phyloP scores from a whole-genome alignment of 371 early-diverging fungal genomes.

The Rhizomucor miehei region DNA sequence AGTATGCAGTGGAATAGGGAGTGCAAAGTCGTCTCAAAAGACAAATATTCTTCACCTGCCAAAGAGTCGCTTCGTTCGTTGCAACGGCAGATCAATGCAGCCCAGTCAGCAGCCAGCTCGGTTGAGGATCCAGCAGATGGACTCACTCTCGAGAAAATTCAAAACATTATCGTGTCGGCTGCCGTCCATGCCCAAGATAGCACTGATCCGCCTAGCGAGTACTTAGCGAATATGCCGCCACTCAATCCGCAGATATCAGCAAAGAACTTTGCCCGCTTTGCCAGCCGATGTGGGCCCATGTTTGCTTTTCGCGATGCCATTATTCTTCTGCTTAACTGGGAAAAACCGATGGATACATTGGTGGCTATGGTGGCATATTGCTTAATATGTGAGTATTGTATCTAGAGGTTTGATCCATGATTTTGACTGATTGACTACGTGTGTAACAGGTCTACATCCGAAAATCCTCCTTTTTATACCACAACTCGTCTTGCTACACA shows the following conservation, averaged over 20 bases:
- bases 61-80: background rate
- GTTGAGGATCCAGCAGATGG: background rate
- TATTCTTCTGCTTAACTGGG: slow-evolving; percentile 44
- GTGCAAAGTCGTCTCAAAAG: background rate
- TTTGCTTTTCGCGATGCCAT: slow-evolving; percentile 39
- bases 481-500: slow-evolving; percentile 20
- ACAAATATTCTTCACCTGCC: background rate
- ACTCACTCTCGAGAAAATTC: slow-evolving; percentile 22
- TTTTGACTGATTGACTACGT: background rate
- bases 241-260: slow-evolving; percentile 41
- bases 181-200: slow-evolving; percentile 33
- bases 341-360: slow-evolving; percentile 37
- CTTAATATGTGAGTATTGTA: slow-evolving; percentile 33
- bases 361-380: slow-evolving; percentile 35
- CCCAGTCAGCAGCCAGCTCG: background rate
- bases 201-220: slow-evolving; percentile 24
- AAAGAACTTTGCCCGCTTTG: slow-evolving; percentile 46
- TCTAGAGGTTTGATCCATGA: background rate
- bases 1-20: background rate
- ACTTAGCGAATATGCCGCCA: slow-evolving; percentile 35
- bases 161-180: slow-evolving; percentile 37
- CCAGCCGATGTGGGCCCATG: slow-evolving; percentile 42
- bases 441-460: slow-evolving; percentile 32
- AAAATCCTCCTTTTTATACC: slow-evolving; percentile 31
- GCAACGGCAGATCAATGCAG: background rate